These are phyloP conservation scores for Botrytis porri DNA, from an alignment of 2,329 filamentous ascomycete genomes.

Conservation along the genomic window DNA sequence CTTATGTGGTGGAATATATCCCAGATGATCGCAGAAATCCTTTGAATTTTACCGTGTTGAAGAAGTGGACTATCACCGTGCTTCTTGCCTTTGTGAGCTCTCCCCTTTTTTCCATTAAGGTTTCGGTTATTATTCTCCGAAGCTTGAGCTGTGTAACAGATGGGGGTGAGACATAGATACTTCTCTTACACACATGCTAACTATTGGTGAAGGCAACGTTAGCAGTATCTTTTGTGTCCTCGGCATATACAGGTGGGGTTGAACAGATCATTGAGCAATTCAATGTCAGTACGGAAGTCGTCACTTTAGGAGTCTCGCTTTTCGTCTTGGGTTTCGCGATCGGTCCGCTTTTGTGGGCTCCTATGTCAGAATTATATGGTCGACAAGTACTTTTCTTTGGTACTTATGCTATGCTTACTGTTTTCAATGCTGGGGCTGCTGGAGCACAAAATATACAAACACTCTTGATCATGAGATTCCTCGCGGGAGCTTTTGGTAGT, in stretches of 20 bases:
- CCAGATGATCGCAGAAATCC: conserved; percentile 45
- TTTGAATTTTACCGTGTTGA: conserved; percentile 37
- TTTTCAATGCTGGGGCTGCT: conserved; percentile 59
- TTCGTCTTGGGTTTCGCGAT: conserved; percentile 46
- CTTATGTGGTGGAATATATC: conserved; percentile 44
- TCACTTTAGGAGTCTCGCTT: conserved; percentile 44
- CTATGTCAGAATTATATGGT: conserved; percentile 51
- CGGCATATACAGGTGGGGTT: conserved; percentile 43
- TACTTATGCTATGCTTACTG: conserved; percentile 56
- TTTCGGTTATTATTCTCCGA: conserved; percentile 9
- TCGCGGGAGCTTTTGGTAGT: conserved; percentile 60
- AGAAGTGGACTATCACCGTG: conserved; percentile 44
- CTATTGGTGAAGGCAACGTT: conserved; percentile 50
- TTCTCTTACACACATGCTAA: conserved; percentile 40
- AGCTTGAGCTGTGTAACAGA: neutral
- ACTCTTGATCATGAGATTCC: conserved; percentile 65
- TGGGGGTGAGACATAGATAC: neutral
- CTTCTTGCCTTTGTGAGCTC: conserved; percentile 43
- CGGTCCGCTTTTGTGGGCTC: conserved; percentile 44
- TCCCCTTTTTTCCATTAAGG: neutral
- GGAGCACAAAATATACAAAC: conserved; percentile 56
- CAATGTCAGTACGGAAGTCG: conserved; percentile 39
- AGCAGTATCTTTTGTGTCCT: conserved; percentile 43
- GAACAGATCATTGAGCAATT: conserved; percentile 40
- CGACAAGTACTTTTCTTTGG: conserved; percentile 56